A percentile compares a stretch with the other conserved stretches of the same genome.
Conservation (phyloP, 495 filamentous ascomycete species). For the Penicillium paradoxum region DNA sequence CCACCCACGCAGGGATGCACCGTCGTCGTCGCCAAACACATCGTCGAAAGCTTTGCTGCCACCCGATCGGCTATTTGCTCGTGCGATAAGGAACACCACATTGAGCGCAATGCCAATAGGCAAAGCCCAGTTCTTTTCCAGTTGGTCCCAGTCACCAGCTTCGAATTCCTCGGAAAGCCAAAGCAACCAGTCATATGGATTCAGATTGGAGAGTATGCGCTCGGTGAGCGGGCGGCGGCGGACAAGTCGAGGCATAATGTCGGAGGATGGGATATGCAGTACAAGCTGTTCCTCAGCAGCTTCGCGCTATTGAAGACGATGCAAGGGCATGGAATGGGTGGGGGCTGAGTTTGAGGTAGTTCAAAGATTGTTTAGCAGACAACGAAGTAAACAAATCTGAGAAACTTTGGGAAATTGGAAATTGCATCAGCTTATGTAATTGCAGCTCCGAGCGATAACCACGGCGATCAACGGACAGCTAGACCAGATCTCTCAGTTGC, state of each 20-base stretch:
- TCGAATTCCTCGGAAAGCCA: conserved; percentile 89
- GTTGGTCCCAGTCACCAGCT: conserved; percentile 79
- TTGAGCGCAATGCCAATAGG: conserved; percentile 73
- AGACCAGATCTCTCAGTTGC: conserved; percentile 1
- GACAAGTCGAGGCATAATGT: conserved; percentile 68
- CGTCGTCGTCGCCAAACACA: conserved; percentile 73
- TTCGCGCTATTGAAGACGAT: conserved; percentile 9
- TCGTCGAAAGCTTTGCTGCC: conserved; percentile 55
- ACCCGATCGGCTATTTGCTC: conserved; percentile 60
- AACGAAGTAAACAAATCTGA: conserved; percentile 16
- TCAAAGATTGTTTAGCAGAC: conserved; percentile 2
- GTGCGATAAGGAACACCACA: conserved; percentile 71
- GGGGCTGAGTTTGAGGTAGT: not conserved
- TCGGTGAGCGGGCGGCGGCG: conserved; percentile 70
- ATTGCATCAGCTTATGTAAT: conserved; percentile 28
- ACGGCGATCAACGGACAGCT: conserved; percentile 13
- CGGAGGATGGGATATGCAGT: conserved; percentile 1
- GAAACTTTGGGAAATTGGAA: not conserved
- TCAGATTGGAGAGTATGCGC: conserved; percentile 71
- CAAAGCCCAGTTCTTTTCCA: conserved; percentile 64
- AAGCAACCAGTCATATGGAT: conserved; percentile 82
- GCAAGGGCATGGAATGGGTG: conserved; percentile 9
- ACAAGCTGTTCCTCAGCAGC: conserved; percentile 23
- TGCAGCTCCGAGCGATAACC: conserved; percentile 21
- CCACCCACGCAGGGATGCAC: conserved; percentile 65